Base-by-base conservation (phyloP, 2,329 filamentous ascomycete species). In the Zymoseptoria ardabiliae region DNA sequence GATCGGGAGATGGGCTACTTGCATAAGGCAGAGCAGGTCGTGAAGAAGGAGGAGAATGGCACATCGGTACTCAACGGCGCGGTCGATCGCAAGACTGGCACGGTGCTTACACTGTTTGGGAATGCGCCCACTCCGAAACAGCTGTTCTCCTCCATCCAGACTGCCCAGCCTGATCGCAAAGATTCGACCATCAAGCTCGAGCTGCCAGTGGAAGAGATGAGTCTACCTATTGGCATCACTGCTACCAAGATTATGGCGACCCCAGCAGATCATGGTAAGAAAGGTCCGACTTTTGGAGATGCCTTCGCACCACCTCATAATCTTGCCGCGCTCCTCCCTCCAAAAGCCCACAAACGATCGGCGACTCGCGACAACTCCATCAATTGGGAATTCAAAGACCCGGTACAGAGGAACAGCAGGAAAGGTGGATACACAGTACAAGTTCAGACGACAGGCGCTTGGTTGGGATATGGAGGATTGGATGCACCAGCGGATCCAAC, bases 101-200 rank as follows among this genome's bases (percentile, higher is more conserved):
- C 85, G 17, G 86, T 93, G 5, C 78, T 97, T 59, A 93, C 90
- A 0, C 78, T 96, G 1, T 87, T 86, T 65, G 91, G 90, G 57
- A 88, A 86, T 65, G 88, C 88, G 49, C 85, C 87, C 1, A 85
- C 85, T 52, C 82, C 89, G 41, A 87, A 86, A 66, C 89, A 93
- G 61, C 78, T 97, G 3, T 97, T 94, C 72, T 96, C 93, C 3
- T 96, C 92, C 73, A 78, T 96, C 54, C 89, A 88, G 64, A 61
- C 65, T 57, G 48, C 63, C 10, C 28, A 56, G 10, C 53, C 57
- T 13, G 61, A 55, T 13, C 54, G 59, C n/a, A 25, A 57, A n/a
- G 58, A 61, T 21, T n/a, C 58, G 1, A 23, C 58, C 25, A 63
- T 66, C 55, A 66, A 69, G 60, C 58, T 69, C 1, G 72, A 75